Base-by-base conservation (phyloP, 2,329 filamentous ascomycete genomes). In the Paraphoma sp. region DNA sequence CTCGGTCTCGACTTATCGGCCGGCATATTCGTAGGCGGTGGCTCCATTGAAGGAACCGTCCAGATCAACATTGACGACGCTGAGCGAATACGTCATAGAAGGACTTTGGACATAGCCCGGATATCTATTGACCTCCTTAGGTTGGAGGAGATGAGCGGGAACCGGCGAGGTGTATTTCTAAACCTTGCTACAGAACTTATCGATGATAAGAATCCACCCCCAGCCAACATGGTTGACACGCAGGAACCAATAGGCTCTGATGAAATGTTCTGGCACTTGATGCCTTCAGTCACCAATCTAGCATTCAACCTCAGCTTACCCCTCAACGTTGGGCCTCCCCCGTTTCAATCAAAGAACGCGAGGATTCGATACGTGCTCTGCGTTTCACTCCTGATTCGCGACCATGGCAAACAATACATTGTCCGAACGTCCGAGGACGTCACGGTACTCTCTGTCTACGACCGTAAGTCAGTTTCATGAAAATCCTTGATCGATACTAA, bases 301-400 rank as follows among this genome's bases (percentile, higher is more conserved):
- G 82, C 82, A 4, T 86, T 86, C 67, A 78, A 79, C 56, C 63
- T 86, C 52, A 84, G 82, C 59, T 67, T 85, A 14, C 83, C 83
- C 3, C 71, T 85, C 17, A 81, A 84, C 54, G 80, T 84, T 29
- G 83, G 83, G 6, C 83, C 83, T 10, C 82, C 83, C 14, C 82
- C 83, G 1, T 85, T 85, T 49, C 73, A 78, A 18, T 84, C 83
- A 0, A 84, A 79, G 57, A 79, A 79, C 54, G 83, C 81, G 11
- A 77, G 73, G 31, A 85, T 85, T 44, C 77, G 81, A 40, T 85
- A 85, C 51, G 57, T 81, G 11, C 74, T 85, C 6, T 80, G 76
- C 53, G 77, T 78, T 0, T 83, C 82, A 5, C 72, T 82, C 1
- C 69, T 82, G 29, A 74, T 84, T 17, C 78, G 78, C 45, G 80